Conservation (phyloP, 495 filamentous ascomycete genomes). For the Cercophora scortea region DNA sequence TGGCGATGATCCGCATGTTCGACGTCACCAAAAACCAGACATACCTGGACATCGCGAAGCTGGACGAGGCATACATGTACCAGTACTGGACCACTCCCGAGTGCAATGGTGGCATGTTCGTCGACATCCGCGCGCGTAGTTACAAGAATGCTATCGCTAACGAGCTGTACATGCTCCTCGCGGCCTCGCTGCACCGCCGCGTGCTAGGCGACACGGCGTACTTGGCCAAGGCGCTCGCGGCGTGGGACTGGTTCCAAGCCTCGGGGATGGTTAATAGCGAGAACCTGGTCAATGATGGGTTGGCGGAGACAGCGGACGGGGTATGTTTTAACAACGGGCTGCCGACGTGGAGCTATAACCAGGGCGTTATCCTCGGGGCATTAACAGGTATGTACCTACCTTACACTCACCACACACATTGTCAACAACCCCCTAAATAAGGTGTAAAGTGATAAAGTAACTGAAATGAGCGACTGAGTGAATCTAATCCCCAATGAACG, state of each 20-base stretch:
- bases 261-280: constrained; percentile 57
- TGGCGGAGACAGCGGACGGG: constrained; percentile 28
- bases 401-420: too few species aligned
- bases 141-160: constrained; percentile 66
- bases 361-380: constrained; percentile 64
- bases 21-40: constrained; percentile 45
- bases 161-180: constrained; percentile 59
- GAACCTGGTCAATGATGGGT: constrained; percentile 58
- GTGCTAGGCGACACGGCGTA: constrained; percentile 42
- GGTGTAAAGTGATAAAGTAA: constrained; percentile 23
- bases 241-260: constrained; percentile 59
- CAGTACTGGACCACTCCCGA: constrained; percentile 46
- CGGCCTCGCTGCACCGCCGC: constrained; percentile 58
- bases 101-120: constrained; percentile 52
- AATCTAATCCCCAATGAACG: background rate
- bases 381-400: constrained; percentile 52
- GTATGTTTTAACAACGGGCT: constrained; percentile 55
- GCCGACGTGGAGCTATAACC: constrained; percentile 64
- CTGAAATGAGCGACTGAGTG: too few species aligned
- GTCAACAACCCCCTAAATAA: background rate
- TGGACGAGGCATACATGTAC: constrained; percentile 51
- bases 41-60: constrained; percentile 46
- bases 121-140: constrained; percentile 46
- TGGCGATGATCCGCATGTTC: constrained; percentile 55
- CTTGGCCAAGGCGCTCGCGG: constrained; percentile 40